Evolutionary conservation across 768 basidiomycete genomes (phyloP), one percentile per base, ranked within the genome.

Genomic region (Harrya chromipes): DNA sequence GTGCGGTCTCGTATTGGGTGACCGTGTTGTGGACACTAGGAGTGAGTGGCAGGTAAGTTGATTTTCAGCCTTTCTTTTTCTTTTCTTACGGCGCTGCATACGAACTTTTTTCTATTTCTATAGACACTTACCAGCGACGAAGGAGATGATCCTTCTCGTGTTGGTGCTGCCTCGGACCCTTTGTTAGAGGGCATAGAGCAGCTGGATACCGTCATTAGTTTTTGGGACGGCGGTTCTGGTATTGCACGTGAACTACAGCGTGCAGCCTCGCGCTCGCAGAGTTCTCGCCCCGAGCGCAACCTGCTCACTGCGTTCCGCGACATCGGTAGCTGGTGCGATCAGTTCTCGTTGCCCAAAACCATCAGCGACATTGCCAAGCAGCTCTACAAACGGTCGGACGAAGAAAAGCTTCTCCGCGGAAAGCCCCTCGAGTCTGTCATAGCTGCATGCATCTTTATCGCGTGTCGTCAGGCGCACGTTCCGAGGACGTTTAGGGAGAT

Each of bases 51-150:
- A 85, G 76, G 89, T 90, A 76, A 77, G 89, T 82, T 37, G 13
- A 6, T 51, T 46, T 51, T 26, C 35, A 39, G n/a, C n/a, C n/a
- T 48, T 24, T 47, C 52, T 56, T 56, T 54, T 56, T 52, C 33
- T 40, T 43, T 49, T 38, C 23, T 50, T 40, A 21, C 49, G 39
- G 52, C 35, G 36, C 56, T 64, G 62, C 58, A 67, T 51, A 54
- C 64, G 47, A 61, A 29, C 38, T 56, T 48, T 17, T 46, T 42
- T 49, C 39, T 13, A 3, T 6, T 6, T 44, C 41, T 53, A 16
- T 74, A 97, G 90, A 98, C 97, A 53, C 98, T 99, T 70, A 97
- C 97, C 57, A 97, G 97, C 66, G 95, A 97, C 62, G 97, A 99
- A 76, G 94, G 95, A 54, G 95, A 97, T 68, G 97, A 99, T 68